Percentiles rank a stretch among this genome's conserved stretches.
Evolutionary conservation across 2,329 filamentous ascomycete species (phyloP).

Genomic region (Chalaropsis ovoidea): DNA sequence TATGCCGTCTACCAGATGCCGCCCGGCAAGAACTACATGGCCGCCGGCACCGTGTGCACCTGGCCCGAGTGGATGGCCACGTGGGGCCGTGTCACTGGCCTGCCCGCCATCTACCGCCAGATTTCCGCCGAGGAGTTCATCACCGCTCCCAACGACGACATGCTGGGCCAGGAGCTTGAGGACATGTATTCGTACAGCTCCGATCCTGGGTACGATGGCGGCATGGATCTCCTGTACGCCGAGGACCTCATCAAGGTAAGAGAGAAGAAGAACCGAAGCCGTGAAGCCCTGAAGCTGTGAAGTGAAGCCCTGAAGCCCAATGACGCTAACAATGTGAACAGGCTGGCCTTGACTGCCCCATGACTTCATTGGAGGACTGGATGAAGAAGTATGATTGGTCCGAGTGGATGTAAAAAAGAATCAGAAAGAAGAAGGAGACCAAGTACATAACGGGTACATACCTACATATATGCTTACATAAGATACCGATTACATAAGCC

Average conservation of each 20-base stretch:
- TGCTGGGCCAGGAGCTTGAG: slow-evolving; percentile 36
- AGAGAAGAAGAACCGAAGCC: background rate
- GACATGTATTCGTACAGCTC: slow-evolving; percentile 41
- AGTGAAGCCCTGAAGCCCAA: background rate
- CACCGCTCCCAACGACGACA: slow-evolving; percentile 25
- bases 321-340: slow-evolving; percentile 26
- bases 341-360: slow-evolving; percentile 39
- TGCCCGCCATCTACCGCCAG: slow-evolving; percentile 34
- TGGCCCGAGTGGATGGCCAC: slow-evolving; percentile 39
- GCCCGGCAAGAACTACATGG: slow-evolving; percentile 41
- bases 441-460: background rate
- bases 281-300: background rate
- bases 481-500: background rate
- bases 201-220: slow-evolving; percentile 42
- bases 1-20: slow-evolving; percentile 43
- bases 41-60: slow-evolving; percentile 37
- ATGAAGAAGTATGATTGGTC: slow-evolving; percentile 34
- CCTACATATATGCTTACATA: background rate
- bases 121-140: slow-evolving; percentile 37
- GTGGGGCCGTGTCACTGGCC: slow-evolving; percentile 35
- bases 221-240: slow-evolving; percentile 36
- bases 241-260: slow-evolving; percentile 38
- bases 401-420: slow-evolving; percentile 11
- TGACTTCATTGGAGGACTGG: slow-evolving; percentile 35
- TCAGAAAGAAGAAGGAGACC: background rate